Base-by-base conservation (phyloP, 139 green algal species). In the Limnomonas spitsbergensis region DNA sequence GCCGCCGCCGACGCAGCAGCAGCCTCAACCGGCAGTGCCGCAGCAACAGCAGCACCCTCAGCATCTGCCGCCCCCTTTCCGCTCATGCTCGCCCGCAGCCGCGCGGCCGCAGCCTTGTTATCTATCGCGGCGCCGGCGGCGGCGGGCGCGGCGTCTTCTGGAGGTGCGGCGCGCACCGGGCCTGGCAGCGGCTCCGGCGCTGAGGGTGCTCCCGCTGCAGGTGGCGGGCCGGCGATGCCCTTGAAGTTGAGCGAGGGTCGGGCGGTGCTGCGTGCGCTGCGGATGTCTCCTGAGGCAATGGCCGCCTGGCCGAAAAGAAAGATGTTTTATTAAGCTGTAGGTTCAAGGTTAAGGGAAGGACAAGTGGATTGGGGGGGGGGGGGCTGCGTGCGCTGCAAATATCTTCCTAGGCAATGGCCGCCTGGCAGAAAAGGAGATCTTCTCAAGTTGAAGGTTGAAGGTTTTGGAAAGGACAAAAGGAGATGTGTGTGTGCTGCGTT, bases 31-130 rank as follows among this genome's bases (percentile, higher is more conserved):
- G 66, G 47, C n/a, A 29, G 2, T 9, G 69, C 69, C 4, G 34
- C 76, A 79, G 31, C 76, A 66, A 24, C 40, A 53, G 67, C 73
- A 54, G 38, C 53, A 9, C 9, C 52, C 38, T 3, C 69, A 52
- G 68, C 35, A 37, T 2, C 52, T 6, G 20, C 47, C 27, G 34
- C 42, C 29, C 79, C 53, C 38, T 40, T 70, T 27, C 39, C 78
- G 69, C 69, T 24, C 36, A 24, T 35, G 24, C 34, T 79, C 37
- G 66, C 71, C 38, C 37, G 6, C 47, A 79, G 36, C 70, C 85
- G 76, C 81, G 90, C 79, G 0, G 91, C 91, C 29, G 90, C 90
- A 24, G 71, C 84, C 81, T 92, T 93, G 83, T 95, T 95, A 76
- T 79, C 73, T 27, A 77, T 66, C 20, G 36, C n/a, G 14, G 20